These are phyloP conservation scores for Pleurotus ostreatus DNA, from an alignment of 768 basidiomycete genomes.

Conservation along the genomic window DNA sequence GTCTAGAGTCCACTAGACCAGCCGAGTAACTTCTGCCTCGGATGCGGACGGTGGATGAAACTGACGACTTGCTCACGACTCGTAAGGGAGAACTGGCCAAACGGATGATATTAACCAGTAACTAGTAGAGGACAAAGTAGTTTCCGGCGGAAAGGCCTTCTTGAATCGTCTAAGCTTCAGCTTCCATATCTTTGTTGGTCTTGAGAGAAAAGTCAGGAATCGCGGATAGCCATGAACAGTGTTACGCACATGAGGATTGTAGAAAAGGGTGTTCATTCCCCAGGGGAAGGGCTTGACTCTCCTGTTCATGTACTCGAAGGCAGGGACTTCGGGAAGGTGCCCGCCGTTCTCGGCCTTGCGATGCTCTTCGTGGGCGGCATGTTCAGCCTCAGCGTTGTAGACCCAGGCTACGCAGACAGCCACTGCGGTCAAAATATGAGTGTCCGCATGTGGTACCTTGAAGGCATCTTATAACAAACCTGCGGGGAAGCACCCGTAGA, in stretches of 20 bases:
- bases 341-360: conserved; percentile 71
- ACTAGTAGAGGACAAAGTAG: neutral
- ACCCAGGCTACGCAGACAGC: conserved; percentile 49
- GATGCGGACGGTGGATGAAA: neutral
- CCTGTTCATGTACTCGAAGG: conserved; percentile 76
- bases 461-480: conserved; percentile 42
- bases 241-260: conserved; percentile 61
- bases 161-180: conserved; percentile 15
- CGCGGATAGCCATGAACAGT: neutral
- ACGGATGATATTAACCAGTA: neutral
- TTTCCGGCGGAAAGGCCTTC: neutral
- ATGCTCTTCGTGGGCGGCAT: conserved; percentile 68
- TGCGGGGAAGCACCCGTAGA: conserved; percentile 70
- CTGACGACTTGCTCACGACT: neutral
- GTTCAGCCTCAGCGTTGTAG: conserved; percentile 57
- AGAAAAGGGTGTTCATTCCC: conserved; percentile 83
- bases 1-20: too few relatives aligned
- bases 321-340: conserved; percentile 62
- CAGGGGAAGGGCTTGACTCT: conserved; percentile 80
- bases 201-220: conserved; percentile 19
- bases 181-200: conserved; percentile 64
- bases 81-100: neutral
- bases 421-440: conserved; percentile 26
- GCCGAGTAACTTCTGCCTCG: too few relatives aligned
- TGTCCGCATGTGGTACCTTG: conserved; percentile 11